Conservation (phyloP, 306 rosid genomes). For the Gastrolobium villosum region DNA sequence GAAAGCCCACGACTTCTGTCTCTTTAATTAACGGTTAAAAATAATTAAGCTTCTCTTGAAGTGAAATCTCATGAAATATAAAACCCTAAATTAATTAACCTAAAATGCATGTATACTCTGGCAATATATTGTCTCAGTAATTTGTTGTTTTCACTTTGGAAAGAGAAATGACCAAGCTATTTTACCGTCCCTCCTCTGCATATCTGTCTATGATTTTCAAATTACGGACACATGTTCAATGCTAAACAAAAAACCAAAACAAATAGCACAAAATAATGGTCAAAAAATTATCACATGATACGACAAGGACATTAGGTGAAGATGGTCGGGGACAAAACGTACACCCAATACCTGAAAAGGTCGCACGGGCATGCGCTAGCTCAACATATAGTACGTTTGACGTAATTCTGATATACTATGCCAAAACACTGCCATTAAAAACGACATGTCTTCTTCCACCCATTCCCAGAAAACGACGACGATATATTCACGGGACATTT, state of each 20-base stretch:
- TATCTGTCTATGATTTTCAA: background rate
- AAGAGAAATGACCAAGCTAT: background rate
- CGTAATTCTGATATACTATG: background rate
- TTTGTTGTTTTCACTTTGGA: background rate
- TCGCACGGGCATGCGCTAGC: slow-evolving; percentile 36
- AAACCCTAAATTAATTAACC: too few species aligned
- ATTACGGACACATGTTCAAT: background rate
- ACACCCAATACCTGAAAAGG: slow-evolving; percentile 41
- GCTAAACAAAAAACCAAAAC: background rate
- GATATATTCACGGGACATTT: slow-evolving; percentile 8
- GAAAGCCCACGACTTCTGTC: background rate
- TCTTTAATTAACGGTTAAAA: background rate
- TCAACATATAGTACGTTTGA: slow-evolving; percentile 9
- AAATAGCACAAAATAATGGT: background rate
- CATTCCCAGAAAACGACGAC: slow-evolving; percentile 26
- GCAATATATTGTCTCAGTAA: background rate
- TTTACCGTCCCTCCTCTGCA: background rate
- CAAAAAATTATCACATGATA: slow-evolving; percentile 3
- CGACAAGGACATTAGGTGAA: slow-evolving; percentile 22
- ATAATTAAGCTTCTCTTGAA: background rate
- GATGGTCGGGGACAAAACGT: slow-evolving; percentile 49
- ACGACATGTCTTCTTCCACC: slow-evolving; percentile 18
- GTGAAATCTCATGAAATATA: background rate
- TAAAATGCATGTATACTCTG: background rate
- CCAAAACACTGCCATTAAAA: slow-evolving; percentile 2